Evolutionary conservation across 106 monocot genomes (phyloP).

Genomic region (Xerophyta viscosa): DNA sequence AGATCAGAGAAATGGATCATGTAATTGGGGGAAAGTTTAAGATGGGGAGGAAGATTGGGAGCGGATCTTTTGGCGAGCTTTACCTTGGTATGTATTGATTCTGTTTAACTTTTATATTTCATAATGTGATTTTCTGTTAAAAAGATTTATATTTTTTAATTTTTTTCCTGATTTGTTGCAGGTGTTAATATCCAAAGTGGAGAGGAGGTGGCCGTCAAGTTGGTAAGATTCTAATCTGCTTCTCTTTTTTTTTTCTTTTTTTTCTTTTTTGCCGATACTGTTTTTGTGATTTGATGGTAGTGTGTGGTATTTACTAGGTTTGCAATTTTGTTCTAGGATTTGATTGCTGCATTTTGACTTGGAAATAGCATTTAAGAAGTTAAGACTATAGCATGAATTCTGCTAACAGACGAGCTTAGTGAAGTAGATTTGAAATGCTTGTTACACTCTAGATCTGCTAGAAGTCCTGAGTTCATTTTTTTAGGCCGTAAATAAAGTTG

Average conservation of each 20-base stretch:
- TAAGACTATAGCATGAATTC: too few relatives aligned
- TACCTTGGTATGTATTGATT: constrained; percentile 27
- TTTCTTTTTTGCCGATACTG: neutral
- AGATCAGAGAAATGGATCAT: constrained; percentile 40
- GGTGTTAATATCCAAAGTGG: constrained; percentile 80
- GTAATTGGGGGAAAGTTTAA: constrained; percentile 62
- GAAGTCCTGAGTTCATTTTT: too few relatives aligned
- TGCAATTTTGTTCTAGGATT: too few relatives aligned
- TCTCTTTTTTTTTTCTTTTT: neutral
- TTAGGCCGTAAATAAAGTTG: too few relatives aligned
- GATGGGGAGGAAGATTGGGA: constrained; percentile 80
- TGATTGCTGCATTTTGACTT: too few relatives aligned
- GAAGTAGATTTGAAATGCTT: too few relatives aligned
- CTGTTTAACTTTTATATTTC: neutral
- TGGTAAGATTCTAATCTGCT: constrained; percentile 50
- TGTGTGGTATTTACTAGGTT: too few relatives aligned
- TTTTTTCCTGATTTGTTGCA: constrained; percentile 22
- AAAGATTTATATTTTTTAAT: neutral
- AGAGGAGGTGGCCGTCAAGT: constrained; percentile 83
- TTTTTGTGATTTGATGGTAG: neutral
- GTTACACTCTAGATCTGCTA: too few relatives aligned
- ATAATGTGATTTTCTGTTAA: neutral
- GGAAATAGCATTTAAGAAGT: too few relatives aligned
- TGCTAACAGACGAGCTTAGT: too few relatives aligned
- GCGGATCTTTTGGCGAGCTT: constrained; percentile 78